Evolutionary conservation across 495 filamentous ascomycete genomes (phyloP).

Genomic region (Hypoxylon lenormandii): DNA sequence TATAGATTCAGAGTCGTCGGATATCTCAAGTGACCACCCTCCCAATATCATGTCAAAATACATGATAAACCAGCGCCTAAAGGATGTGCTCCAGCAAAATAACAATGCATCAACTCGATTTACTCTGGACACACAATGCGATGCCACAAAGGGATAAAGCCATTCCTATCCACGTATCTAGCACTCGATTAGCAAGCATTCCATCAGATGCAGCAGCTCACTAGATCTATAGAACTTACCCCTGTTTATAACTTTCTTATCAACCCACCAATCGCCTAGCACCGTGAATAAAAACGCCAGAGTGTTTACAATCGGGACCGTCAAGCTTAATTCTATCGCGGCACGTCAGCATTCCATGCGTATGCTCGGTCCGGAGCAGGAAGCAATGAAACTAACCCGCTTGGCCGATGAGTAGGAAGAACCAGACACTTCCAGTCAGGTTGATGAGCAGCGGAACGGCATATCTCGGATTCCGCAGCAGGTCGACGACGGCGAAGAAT

Average conservation of each 20-base stretch:
- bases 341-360: conserved; percentile 11
- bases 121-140: conserved; percentile 83
- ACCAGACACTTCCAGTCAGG: conserved; percentile 95
- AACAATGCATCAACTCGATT: conserved; percentile 48
- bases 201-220: conserved; percentile 2
- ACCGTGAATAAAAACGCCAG: conserved; percentile 95
- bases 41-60: no score
- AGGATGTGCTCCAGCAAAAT: background rate
- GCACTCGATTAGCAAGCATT: conserved; percentile 17
- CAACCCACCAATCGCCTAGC: conserved; percentile 93
- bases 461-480: conserved; percentile 84
- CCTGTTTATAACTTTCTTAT: conserved; percentile 85
- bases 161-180: conserved; percentile 93
- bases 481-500: conserved; percentile 79
- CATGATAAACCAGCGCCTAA: no score
- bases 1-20: no score
- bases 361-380: background rate
- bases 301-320: conserved; percentile 94
- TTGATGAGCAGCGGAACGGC: conserved; percentile 87
- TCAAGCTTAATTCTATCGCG: conserved; percentile 81
- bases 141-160: conserved; percentile 82
- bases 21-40: no score
- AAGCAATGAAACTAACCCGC: conserved; percentile 71
- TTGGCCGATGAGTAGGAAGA: conserved; percentile 92
- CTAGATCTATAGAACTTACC: conserved; percentile 60